phyloP scores from a whole-genome alignment of 2,329 filamentous ascomycete species.

The Bipolaris sorokiniana region DNA sequence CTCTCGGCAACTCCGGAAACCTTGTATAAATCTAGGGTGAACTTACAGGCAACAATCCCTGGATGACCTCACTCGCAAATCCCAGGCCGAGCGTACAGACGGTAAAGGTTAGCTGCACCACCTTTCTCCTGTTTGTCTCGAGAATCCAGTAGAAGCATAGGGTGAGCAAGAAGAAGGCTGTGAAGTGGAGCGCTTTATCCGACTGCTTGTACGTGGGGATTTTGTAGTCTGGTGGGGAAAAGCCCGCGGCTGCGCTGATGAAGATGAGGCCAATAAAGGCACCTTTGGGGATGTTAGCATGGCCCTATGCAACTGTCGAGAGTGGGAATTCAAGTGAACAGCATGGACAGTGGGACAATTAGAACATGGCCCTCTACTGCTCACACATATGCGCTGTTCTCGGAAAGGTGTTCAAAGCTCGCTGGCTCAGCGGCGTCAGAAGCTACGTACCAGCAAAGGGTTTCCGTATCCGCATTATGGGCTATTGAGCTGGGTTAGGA shows the following conservation, averaged over 20 bases:
- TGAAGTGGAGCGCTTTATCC: slow-evolving; percentile 86
- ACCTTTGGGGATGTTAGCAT: slow-evolving; percentile 35
- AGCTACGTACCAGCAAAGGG: slow-evolving; percentile 18
- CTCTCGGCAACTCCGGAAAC: background rate
- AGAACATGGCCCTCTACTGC: background rate
- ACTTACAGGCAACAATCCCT: slow-evolving; percentile 69
- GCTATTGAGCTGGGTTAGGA: slow-evolving; percentile 1
- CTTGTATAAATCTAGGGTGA: background rate
- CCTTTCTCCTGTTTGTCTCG: slow-evolving; percentile 85
- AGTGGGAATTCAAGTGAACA: background rate
- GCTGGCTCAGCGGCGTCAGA: slow-evolving; percentile 6
- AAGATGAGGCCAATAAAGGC: slow-evolving; percentile 65
- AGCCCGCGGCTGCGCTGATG: slow-evolving; percentile 73
- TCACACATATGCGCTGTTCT: background rate
- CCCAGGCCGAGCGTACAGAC: slow-evolving; percentile 77
- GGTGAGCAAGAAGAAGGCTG: slow-evolving; percentile 90
- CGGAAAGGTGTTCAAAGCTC: background rate
- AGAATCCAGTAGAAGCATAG: slow-evolving; percentile 94
- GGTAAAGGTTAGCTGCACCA: slow-evolving; percentile 80
- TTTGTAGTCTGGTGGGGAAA: slow-evolving; percentile 61
- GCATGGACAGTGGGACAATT: background rate
- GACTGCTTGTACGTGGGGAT: slow-evolving; percentile 68
- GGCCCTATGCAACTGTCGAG: background rate
- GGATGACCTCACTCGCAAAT: slow-evolving; percentile 76
- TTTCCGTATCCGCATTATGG: slow-evolving; percentile 17